Conservation (phyloP, 2,329 filamentous ascomycete genomes). For the Talaromyces sp. region DNA sequence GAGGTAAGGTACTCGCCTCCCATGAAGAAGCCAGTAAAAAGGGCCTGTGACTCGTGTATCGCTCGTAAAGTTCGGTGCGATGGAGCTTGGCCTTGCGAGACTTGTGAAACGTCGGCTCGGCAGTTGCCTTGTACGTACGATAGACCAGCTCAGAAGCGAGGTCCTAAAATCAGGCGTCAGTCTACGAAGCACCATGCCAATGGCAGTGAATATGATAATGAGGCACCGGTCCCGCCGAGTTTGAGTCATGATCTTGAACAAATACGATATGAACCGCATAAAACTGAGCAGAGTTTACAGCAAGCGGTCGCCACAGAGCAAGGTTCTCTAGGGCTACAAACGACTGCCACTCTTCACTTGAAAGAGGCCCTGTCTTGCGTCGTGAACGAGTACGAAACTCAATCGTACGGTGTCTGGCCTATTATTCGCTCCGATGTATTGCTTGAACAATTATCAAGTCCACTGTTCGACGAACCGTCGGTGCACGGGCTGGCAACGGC, state of each 20-base stretch:
- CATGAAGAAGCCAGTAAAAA: conserved; percentile 24
- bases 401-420: conserved; percentile 32
- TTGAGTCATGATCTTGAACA: background rate
- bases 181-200: background rate
- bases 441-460: conserved; percentile 16
- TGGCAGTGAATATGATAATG: background rate
- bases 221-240: background rate
- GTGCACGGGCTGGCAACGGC: conserved; percentile 25
- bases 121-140: conserved; percentile 27
- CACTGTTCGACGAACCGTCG: conserved; percentile 3
- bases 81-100: conserved; percentile 29
- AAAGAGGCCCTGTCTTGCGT: conserved; percentile 19
- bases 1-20: background rate
- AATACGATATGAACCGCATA: background rate
- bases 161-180: conserved; percentile 26
- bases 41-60: conserved; percentile 31
- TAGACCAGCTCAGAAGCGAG: conserved; percentile 27
- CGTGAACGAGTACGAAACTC: conserved; percentile 24
- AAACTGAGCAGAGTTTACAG: background rate
- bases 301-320: background rate
- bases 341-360: background rate
- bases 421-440: conserved; percentile 25
- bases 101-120: conserved; percentile 24
- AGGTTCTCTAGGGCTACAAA: background rate
- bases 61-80: conserved; percentile 31